These are phyloP conservation scores for Pichia paraexigua DNA, from an alignment of 805 yeast species.

Conservation along the genomic window DNA sequence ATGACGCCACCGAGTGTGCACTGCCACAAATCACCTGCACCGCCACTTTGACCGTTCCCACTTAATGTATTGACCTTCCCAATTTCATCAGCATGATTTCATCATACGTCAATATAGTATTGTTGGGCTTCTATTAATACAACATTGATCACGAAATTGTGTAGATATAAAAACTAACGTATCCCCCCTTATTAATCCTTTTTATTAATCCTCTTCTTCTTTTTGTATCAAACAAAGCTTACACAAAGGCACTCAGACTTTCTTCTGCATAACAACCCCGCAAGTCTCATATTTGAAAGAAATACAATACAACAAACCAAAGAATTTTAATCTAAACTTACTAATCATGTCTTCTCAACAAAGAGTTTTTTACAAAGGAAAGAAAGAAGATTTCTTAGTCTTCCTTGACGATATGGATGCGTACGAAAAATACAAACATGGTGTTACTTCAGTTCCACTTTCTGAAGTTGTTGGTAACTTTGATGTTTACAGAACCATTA, in stretches of 20 bases:
- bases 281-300: not conserved
- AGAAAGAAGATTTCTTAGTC: slow-evolving; percentile 53
- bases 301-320: not conserved
- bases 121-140: not conserved
- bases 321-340: too few species aligned
- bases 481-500: slow-evolving; percentile 53
- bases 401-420: slow-evolving; percentile 50
- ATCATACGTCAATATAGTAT: not conserved
- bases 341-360: slow-evolving; percentile 20
- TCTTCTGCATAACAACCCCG: not conserved
- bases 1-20: not conserved
- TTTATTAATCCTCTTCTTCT: not conserved
- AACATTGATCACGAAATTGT: not conserved
- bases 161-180: not conserved
- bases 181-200: not conserved
- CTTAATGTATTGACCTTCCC: not conserved
- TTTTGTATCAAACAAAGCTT: too few species aligned
- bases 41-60: not conserved
- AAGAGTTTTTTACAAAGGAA: slow-evolving; percentile 61
- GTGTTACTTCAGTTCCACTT: slow-evolving; percentile 48
- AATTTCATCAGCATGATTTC: not conserved
- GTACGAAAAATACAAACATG: slow-evolving; percentile 39
- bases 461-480: slow-evolving; percentile 55
- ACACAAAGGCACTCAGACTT: not conserved
- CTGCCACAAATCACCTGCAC: not conserved